phyloP scores from a whole-genome alignment of 768 basidiomycete genomes.

The Cytidiella melzeri region DNA sequence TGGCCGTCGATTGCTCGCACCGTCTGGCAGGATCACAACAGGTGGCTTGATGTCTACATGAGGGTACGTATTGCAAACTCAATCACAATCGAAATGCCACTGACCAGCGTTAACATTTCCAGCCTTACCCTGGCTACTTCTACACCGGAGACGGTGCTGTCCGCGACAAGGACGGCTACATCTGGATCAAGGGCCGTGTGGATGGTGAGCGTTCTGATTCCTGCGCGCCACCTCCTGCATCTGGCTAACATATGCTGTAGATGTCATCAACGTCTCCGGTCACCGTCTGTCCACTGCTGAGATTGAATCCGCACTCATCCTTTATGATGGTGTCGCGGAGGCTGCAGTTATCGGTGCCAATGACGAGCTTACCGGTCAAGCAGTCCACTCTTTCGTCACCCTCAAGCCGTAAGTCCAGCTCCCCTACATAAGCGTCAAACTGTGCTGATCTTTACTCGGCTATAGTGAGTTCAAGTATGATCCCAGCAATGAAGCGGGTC shows the following conservation, averaged over 20 bases:
- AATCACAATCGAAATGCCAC: not conserved
- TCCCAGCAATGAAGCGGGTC: conserved; percentile 55
- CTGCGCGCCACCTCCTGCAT: conserved; percentile 6
- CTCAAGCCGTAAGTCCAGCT: conserved; percentile 73
- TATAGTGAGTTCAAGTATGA: conserved; percentile 75
- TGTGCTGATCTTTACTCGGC: not conserved
- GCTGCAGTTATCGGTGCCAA: conserved; percentile 78
- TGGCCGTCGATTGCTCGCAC: conserved; percentile 97
- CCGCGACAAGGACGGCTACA: conserved; percentile 91
- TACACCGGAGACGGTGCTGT: conserved; percentile 96
- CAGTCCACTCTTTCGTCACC: conserved; percentile 90
- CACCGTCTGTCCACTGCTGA: conserved; percentile 96
- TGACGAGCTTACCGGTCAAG: conserved; percentile 88
- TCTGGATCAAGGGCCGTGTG: conserved; percentile 97
- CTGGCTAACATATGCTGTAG: conserved; percentile 29
- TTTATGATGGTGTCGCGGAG: conserved; percentile 94
- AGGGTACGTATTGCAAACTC: conserved; percentile 26
- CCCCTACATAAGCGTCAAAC: not conserved
- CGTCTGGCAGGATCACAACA: conserved; percentile 86
- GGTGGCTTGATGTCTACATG: conserved; percentile 79
- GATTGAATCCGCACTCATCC: conserved; percentile 93
- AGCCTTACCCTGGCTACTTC: conserved; percentile 85
- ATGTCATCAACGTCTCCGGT: conserved; percentile 97
- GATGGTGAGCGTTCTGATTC: conserved; percentile 56
- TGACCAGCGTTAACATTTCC: conserved; percentile 20